A percentile compares a stretch with the other conserved stretches of the same genome.
These are phyloP conservation scores for Cardamine chenopodiifolia DNA, from an alignment of 345 rosid genomes.

Conservation along the genomic window DNA sequence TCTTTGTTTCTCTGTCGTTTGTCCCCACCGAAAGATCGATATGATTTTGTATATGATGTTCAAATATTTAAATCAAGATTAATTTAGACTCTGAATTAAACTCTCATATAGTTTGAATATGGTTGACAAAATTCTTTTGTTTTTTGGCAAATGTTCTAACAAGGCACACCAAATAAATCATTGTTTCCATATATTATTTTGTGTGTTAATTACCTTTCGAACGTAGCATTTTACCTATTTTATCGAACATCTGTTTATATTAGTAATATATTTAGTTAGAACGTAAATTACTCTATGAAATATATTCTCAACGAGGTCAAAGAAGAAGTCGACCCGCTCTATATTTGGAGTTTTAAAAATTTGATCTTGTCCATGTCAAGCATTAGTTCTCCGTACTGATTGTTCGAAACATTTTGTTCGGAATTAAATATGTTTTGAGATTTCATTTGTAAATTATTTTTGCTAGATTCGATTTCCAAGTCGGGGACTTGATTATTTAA, in stretches of 20 bases:
- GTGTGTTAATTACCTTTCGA: not conserved
- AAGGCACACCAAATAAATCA: not conserved
- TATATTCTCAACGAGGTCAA: not conserved
- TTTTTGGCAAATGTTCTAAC: not conserved
- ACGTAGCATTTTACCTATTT: not conserved
- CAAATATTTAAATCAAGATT: constrained; percentile 1
- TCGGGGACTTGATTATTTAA: not conserved
- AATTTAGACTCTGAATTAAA: constrained; percentile 1
- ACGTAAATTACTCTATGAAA: not conserved
- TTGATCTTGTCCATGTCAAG: not conserved
- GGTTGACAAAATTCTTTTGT: not conserved
- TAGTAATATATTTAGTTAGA: not conserved
- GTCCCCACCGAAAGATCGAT: constrained; percentile 26
- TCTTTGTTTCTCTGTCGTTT: constrained; percentile 23
- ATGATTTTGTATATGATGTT: not conserved
- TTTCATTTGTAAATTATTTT: not conserved
- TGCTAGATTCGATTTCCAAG: not conserved
- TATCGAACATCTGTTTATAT: not conserved
- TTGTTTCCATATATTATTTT: not conserved
- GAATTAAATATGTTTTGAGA: not conserved
- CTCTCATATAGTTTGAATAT: not conserved
- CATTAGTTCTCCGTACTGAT: not conserved
- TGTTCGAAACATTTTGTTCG: not conserved
- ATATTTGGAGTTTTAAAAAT: not conserved
- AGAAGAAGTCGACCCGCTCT: not conserved